These are phyloP conservation scores for Bolboschoenus planiculmis DNA, from an alignment of 176 grass and related monocot species.

Conservation along the genomic window DNA sequence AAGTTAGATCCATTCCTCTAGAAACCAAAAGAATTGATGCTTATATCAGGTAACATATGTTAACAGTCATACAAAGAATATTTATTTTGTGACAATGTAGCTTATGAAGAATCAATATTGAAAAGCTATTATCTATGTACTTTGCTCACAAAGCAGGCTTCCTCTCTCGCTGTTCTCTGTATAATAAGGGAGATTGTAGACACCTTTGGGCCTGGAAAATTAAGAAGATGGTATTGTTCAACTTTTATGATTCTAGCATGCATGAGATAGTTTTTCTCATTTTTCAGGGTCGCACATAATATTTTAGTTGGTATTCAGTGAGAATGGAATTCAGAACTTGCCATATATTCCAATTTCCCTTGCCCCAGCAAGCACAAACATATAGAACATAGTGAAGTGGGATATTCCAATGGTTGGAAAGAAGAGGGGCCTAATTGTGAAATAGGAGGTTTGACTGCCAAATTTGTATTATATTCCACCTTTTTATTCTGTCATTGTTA, in stretches of 20 bases:
- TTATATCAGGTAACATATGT: slow-evolving; percentile 33
- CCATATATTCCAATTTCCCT: not conserved
- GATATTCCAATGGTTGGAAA: not conserved
- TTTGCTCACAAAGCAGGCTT: not conserved
- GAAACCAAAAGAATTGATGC: slow-evolving; percentile 21
- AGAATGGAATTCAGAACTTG: not conserved
- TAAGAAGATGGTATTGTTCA: not conserved
- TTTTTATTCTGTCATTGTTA: not conserved
- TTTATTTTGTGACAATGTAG: slow-evolving; percentile 16
- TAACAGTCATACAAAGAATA: slow-evolving; percentile 6
- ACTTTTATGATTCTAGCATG: not conserved
- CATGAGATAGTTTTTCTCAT: not conserved
- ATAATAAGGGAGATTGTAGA: not conserved
- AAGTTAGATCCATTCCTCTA: slow-evolving; percentile 78
- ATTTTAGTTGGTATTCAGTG: not conserved
- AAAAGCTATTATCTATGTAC: not conserved
- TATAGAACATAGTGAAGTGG: not conserved
- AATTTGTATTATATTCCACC: not conserved
- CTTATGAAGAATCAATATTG: not conserved
- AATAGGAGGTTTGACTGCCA: not conserved
- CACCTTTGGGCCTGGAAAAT: slow-evolving; percentile 10
- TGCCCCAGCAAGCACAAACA: not conserved
- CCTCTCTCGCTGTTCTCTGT: not conserved
- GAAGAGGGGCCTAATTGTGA: not conserved
- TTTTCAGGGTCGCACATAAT: not conserved